Evolutionary conservation across 495 filamentous ascomycete species (phyloP).

Genomic region (Penicillium chermesinum): DNA sequence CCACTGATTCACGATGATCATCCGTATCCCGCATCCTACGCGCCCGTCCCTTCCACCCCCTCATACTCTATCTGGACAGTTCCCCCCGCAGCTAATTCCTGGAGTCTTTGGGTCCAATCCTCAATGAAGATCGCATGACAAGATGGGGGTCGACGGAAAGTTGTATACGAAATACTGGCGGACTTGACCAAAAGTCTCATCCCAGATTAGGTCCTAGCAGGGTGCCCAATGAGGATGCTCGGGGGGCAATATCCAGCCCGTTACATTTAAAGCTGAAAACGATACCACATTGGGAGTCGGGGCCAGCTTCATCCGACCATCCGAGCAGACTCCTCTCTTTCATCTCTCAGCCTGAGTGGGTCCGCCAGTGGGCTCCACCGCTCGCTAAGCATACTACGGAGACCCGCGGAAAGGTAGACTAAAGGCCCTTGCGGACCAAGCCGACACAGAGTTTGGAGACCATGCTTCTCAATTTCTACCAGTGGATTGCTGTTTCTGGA

Average conservation of each 20-base stretch:
- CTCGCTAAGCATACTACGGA: slow-evolving; percentile 25
- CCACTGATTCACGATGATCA: slow-evolving; percentile 2
- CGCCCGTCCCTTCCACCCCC: slow-evolving; percentile 6
- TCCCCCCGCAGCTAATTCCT: background rate
- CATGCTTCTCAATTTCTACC: slow-evolving; percentile 17
- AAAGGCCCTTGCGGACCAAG: slow-evolving; percentile 24
- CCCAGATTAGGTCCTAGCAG: too few species aligned
- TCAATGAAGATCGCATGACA: background rate
- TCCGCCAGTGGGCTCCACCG: slow-evolving; percentile 15
- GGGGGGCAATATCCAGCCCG: background rate
- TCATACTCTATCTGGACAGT: slow-evolving; percentile 6
- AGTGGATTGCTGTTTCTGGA: slow-evolving; percentile 5
- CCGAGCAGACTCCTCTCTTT: slow-evolving; percentile 17
- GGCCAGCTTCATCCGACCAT: slow-evolving; percentile 19
- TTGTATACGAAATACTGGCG: background rate
- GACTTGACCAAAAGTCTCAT: too few species aligned
- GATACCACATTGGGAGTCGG: background rate
- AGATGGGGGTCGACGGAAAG: background rate
- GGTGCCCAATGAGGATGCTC: background rate
- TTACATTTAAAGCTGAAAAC: background rate
- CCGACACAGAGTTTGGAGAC: slow-evolving; percentile 23
- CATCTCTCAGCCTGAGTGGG: slow-evolving; percentile 15
- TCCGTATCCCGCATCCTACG: slow-evolving; percentile 3
- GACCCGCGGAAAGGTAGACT: slow-evolving; percentile 4
- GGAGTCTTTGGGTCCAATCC: background rate